Conservation (phyloP, 2,329 filamentous ascomycete genomes). For the Colletotrichum paranaense region DNA sequence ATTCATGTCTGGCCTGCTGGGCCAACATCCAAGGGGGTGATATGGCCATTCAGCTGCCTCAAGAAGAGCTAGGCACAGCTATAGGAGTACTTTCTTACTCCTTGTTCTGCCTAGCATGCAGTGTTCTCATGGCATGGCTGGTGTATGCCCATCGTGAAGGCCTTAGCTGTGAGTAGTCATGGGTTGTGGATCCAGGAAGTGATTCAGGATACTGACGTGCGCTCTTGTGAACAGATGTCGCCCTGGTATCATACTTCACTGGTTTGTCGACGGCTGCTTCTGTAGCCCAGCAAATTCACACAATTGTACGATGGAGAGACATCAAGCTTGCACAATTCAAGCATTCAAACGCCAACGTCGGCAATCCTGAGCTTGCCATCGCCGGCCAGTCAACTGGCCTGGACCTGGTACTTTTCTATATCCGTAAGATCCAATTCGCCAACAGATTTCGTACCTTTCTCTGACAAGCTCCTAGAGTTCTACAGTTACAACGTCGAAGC, state of each 20-base stretch:
- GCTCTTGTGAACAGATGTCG: slow-evolving; percentile 48
- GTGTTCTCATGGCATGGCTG: slow-evolving; percentile 48
- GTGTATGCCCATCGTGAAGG: slow-evolving; percentile 53
- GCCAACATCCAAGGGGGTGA: slow-evolving; percentile 34
- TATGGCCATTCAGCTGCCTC: slow-evolving; percentile 51
- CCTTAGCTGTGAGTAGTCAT: slow-evolving; percentile 50
- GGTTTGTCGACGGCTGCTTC: slow-evolving; percentile 50
- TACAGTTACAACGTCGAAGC: slow-evolving; percentile 63
- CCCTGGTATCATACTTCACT: slow-evolving; percentile 50
- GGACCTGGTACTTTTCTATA: slow-evolving; percentile 58
- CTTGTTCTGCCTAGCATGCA: slow-evolving; percentile 46
- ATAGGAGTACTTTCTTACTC: slow-evolving; percentile 50
- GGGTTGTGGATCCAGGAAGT: neutral
- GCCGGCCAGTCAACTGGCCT: slow-evolving; percentile 52
- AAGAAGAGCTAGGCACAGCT: slow-evolving; percentile 46
- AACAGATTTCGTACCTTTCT: neutral
- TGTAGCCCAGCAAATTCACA: slow-evolving; percentile 56
- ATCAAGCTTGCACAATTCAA: slow-evolving; percentile 53
- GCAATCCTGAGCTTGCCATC: slow-evolving; percentile 54
- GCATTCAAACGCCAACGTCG: slow-evolving; percentile 46
- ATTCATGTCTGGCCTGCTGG: slow-evolving; percentile 28
- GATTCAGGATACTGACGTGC: slow-evolving; percentile 14
- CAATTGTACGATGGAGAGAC: slow-evolving; percentile 51
- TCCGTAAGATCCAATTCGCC: slow-evolving; percentile 50
- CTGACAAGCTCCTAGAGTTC: slow-evolving; percentile 51